These are phyloP conservation scores for Vachellia collinsii DNA, from an alignment of 306 rosid genomes.

Conservation along the genomic window DNA sequence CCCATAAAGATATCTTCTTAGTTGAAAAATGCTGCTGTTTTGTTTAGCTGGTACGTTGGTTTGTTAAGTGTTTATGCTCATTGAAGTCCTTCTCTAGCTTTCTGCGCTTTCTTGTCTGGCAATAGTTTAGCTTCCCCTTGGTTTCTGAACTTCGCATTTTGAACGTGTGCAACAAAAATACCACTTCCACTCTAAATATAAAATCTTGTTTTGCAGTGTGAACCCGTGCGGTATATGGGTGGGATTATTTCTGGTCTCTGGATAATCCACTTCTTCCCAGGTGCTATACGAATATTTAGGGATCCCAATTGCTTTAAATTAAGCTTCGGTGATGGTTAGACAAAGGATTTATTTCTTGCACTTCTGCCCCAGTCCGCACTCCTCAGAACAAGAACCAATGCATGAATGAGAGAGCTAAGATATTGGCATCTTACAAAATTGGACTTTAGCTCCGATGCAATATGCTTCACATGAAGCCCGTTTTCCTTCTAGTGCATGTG, in stretches of 20 bases:
- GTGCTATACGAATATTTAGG: not conserved
- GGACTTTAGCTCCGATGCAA: not conserved
- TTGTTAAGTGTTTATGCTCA: not conserved
- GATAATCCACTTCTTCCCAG: not conserved
- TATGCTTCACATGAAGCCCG: not conserved
- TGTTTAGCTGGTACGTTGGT: not conserved
- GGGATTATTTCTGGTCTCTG: not conserved
- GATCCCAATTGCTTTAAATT: not conserved
- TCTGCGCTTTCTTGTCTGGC: not conserved
- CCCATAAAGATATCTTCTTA: not conserved
- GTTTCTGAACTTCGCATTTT: not conserved
- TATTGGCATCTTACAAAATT: not conserved
- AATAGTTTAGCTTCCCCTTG: no score
- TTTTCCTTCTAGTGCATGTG: no score
- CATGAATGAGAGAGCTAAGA: not conserved
- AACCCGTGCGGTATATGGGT: not conserved
- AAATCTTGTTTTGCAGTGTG: no score
- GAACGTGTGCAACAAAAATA: not conserved
- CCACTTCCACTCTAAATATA: no score
- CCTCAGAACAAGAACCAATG: not conserved
- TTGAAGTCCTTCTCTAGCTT: not conserved
- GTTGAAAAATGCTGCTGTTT: not conserved
- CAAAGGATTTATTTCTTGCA: not conserved
- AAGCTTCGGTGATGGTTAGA: not conserved
- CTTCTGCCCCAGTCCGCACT: not conserved